These are phyloP conservation scores for Sequoiadendron giganteum DNA, from an alignment of 75 land plant species.

Conservation along the genomic window DNA sequence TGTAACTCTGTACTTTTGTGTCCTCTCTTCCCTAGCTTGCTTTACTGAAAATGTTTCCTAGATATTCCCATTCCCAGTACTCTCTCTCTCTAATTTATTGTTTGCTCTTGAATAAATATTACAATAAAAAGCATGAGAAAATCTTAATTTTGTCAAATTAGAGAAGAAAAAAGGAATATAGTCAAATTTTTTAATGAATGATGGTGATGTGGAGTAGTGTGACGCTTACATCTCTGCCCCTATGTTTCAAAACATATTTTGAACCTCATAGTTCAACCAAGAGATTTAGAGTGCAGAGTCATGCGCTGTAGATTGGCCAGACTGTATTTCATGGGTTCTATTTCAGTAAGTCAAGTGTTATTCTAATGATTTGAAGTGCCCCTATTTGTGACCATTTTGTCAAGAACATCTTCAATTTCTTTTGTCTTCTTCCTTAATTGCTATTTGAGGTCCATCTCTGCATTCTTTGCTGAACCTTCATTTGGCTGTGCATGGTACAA, in stretches of 20 bases:
- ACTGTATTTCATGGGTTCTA: background rate
- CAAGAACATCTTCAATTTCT: no score
- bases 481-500: background rate
- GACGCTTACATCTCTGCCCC: background rate
- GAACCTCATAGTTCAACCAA: background rate
- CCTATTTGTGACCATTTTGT: no score
- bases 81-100: background rate
- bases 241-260: background rate
- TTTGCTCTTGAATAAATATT: background rate
- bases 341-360: background rate
- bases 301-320: background rate
- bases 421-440: background rate
- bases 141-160: background rate
- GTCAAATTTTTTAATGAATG: no score
- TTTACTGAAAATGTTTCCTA: background rate
- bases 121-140: background rate
- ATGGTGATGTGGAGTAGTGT: background rate
- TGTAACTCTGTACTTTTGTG: background rate
- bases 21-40: background rate
- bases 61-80: background rate
- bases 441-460: background rate
- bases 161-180: background rate
- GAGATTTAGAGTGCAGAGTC: background rate
- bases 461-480: background rate
- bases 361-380: background rate